Conservation (phyloP, 1,284 basidiomycete species). For the Xerocomus nothofagi region DNA sequence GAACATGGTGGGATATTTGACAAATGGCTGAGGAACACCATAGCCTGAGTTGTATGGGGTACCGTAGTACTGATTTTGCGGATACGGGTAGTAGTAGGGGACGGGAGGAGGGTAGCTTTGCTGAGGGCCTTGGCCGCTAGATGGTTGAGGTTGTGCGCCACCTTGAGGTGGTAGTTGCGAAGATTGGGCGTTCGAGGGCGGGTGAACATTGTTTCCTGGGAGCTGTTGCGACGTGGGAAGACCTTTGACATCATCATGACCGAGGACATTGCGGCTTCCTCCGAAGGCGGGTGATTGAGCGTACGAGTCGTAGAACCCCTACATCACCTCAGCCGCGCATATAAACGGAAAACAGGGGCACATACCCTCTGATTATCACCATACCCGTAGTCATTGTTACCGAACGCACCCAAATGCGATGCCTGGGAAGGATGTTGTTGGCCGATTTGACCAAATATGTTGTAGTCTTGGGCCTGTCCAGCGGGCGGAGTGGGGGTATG, state of each 20-base stretch:
- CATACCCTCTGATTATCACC: slow-evolving; percentile 60
- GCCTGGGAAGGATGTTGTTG: slow-evolving; percentile 47
- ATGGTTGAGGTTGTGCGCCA: slow-evolving; percentile 53
- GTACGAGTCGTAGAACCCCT: slow-evolving; percentile 78
- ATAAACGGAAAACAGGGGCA: slow-evolving; percentile 1
- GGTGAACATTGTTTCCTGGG: slow-evolving; percentile 48
- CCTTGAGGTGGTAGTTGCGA: slow-evolving; percentile 52
- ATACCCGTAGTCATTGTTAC: slow-evolving; percentile 64
- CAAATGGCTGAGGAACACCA: slow-evolving; percentile 64
- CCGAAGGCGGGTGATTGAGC: slow-evolving; percentile 59
- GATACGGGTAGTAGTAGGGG: slow-evolving; percentile 69
- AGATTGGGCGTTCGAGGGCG: slow-evolving; percentile 50
- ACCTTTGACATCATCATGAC: slow-evolving; percentile 72
- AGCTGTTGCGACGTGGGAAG: slow-evolving; percentile 59
- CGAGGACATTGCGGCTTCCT: slow-evolving; percentile 57
- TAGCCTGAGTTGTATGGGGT: slow-evolving; percentile 70
- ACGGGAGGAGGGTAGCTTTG: slow-evolving; percentile 60
- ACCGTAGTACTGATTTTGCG: slow-evolving; percentile 73
- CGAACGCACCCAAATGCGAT: slow-evolving; percentile 60
- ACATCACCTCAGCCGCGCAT: slow-evolving; percentile 19
- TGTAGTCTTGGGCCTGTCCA: slow-evolving; percentile 66
- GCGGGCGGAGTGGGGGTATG: slow-evolving; percentile 73
- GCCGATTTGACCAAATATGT: slow-evolving; percentile 63
- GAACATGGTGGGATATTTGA: slow-evolving; percentile 75
- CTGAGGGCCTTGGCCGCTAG: slow-evolving; percentile 58